phyloP scores from a whole-genome alignment of 208 protist genomes.

The Acanthamoeba royreba region DNA sequence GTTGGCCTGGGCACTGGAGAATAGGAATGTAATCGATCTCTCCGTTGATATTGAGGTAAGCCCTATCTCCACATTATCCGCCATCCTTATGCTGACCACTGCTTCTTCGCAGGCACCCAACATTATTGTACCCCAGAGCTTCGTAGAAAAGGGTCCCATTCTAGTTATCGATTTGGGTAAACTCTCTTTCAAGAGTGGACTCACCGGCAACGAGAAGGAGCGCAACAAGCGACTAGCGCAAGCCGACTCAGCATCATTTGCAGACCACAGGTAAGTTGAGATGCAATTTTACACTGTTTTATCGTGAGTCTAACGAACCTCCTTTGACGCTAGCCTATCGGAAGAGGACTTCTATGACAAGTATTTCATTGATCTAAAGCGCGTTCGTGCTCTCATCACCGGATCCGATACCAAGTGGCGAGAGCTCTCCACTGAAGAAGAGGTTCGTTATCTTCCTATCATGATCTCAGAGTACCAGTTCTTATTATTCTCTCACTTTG shows the following conservation, averaged over 20 bases:
- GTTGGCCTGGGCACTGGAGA: background rate
- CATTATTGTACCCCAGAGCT: background rate
- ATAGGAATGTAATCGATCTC: constrained; percentile 4
- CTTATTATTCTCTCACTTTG: background rate
- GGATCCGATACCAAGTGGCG: background rate
- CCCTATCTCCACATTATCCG: background rate
- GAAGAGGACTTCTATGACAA: constrained; percentile 40
- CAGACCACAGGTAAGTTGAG: background rate
- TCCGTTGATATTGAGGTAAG: background rate
- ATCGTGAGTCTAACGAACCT: background rate
- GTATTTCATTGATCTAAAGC: background rate
- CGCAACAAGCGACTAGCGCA: constrained; percentile 1
- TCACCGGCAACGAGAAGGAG: background rate
- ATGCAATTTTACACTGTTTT: background rate
- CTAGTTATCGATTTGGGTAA: constrained; percentile 16
- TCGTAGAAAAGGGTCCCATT: background rate
- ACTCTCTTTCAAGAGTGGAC: background rate
- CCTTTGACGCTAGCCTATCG: background rate
- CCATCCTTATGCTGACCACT: background rate
- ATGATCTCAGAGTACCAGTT: background rate
- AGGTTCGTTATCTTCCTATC: background rate
- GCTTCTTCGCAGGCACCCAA: background rate
- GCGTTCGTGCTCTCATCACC: background rate
- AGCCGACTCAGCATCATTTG: background rate
- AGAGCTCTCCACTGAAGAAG: background rate